These are phyloP conservation scores for Boletus rubroflammeus DNA, from an alignment of 768 basidiomycete species.

Conservation along the genomic window DNA sequence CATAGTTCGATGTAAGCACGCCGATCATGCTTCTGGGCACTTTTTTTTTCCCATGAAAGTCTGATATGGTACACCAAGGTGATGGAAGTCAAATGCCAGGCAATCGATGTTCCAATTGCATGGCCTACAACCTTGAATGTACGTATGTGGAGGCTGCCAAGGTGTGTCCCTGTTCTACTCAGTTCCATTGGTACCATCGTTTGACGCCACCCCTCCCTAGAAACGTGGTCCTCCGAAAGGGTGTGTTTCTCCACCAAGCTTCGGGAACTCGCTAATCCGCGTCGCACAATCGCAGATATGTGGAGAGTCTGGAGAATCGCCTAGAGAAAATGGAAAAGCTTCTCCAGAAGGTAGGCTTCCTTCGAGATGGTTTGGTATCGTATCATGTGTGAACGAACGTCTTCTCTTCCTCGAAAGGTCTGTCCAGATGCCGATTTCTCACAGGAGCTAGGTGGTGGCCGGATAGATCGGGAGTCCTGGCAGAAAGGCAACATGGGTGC, in stretches of 20 bases:
- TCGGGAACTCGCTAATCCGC: neutral
- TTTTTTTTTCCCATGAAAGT: neutral
- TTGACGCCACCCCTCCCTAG: slow-evolving; percentile 16
- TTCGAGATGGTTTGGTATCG: neutral
- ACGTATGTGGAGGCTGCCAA: slow-evolving; percentile 55
- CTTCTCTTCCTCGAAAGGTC: slow-evolving; percentile 39
- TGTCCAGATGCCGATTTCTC: slow-evolving; percentile 63
- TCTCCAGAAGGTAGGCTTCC: slow-evolving; percentile 42
- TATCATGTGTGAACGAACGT: slow-evolving; percentile 1
- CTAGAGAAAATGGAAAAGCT: slow-evolving; percentile 64
- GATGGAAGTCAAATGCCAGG: slow-evolving; percentile 59
- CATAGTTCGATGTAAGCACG: slow-evolving; percentile 25
- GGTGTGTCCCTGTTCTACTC: slow-evolving; percentile 29
- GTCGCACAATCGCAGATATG: slow-evolving; percentile 41
- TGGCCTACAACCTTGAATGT: slow-evolving; percentile 44
- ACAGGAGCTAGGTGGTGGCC: slow-evolving; percentile 48
- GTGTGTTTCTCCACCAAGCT: slow-evolving; percentile 11
- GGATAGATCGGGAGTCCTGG: slow-evolving; percentile 40
- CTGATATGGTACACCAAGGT: slow-evolving; percentile 32
- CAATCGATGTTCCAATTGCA: slow-evolving; percentile 56
- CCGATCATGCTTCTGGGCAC: neutral
- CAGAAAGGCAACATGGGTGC: slow-evolving; percentile 12
- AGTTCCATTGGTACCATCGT: neutral
- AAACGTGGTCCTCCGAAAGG: slow-evolving; percentile 41
- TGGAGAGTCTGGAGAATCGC: slow-evolving; percentile 58